A percentile compares a stretch with the other conserved stretches of the same genome.
phyloP scores from a whole-genome alignment of 176 grass and related monocot species.

The Microstegium vimineum region DNA sequence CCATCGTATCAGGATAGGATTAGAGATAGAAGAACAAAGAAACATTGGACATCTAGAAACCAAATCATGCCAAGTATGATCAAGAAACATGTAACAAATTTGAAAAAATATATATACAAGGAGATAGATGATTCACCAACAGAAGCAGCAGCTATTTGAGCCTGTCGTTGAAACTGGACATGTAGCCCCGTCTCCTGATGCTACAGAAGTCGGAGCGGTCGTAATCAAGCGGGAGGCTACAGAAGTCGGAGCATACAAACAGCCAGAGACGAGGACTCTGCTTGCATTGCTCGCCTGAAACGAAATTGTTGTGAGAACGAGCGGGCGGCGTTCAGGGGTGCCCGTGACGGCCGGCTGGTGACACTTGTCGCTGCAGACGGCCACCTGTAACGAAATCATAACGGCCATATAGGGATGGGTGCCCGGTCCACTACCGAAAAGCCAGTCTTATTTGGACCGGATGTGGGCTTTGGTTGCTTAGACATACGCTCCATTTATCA shows the following conservation, averaged over 20 bases:
- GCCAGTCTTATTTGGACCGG: not conserved
- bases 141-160: not conserved
- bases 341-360: not conserved
- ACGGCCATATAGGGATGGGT: not conserved
- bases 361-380: conserved; percentile 9
- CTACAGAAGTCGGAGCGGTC: no score
- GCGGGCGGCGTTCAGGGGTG: not conserved
- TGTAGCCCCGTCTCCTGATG: no score
- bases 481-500: not conserved
- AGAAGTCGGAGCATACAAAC: no score
- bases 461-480: not conserved
- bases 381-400: not conserved
- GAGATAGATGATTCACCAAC: not conserved
- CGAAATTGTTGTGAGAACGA: not conserved
- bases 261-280: no score
- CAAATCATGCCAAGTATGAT: no score
- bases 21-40: not conserved
- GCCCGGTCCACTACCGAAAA: not conserved
- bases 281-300: not conserved
- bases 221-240: no score
- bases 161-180: no score
- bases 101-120: no score
- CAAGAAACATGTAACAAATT: no score
- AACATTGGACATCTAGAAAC: not conserved
- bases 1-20: not conserved